phyloP scores from a whole-genome alignment of 176 grass and related monocot species.

The Triticum monococcum region DNA sequence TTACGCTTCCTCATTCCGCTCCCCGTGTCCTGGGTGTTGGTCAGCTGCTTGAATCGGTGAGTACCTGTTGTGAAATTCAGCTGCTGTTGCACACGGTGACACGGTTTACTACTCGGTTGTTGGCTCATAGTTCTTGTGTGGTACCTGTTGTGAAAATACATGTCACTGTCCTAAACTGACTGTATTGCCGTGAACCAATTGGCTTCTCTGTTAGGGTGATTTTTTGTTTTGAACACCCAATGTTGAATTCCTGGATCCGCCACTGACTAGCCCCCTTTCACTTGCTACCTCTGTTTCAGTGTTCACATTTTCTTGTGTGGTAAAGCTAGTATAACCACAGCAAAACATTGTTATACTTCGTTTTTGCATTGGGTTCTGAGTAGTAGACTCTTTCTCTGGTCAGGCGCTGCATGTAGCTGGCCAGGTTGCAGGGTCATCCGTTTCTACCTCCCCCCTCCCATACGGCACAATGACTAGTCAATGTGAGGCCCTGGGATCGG shows the following conservation, averaged over 20 bases:
- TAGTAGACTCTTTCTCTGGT: constrained; percentile 3
- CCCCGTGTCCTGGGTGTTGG: constrained; percentile 86
- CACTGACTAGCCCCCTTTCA: background rate
- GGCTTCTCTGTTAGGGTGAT: too few relatives aligned
- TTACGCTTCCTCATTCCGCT: constrained; percentile 47
- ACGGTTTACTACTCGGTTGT: background rate
- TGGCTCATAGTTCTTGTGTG: background rate
- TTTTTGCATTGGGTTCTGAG: background rate
- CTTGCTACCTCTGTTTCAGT: background rate
- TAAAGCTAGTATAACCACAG: background rate
- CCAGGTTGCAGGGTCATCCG: constrained; percentile 86
- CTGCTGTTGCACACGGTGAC: background rate
- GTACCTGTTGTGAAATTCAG: constrained; percentile 28
- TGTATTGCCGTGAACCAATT: too few relatives aligned
- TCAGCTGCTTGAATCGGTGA: constrained; percentile 89
- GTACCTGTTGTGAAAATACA: too few relatives aligned
- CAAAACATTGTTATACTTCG: background rate
- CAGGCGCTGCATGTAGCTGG: constrained; percentile 97
- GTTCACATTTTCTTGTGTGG: background rate
- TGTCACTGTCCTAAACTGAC: too few relatives aligned
- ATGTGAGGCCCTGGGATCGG: constrained; percentile 86
- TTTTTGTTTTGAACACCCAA: too few relatives aligned
- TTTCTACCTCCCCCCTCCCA: constrained; percentile 89
- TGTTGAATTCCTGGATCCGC: too few relatives aligned
- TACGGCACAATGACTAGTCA: constrained; percentile 94